phyloP scores from a whole-genome alignment of 176 grass and related monocot genomes.

The Themeda triandra region DNA sequence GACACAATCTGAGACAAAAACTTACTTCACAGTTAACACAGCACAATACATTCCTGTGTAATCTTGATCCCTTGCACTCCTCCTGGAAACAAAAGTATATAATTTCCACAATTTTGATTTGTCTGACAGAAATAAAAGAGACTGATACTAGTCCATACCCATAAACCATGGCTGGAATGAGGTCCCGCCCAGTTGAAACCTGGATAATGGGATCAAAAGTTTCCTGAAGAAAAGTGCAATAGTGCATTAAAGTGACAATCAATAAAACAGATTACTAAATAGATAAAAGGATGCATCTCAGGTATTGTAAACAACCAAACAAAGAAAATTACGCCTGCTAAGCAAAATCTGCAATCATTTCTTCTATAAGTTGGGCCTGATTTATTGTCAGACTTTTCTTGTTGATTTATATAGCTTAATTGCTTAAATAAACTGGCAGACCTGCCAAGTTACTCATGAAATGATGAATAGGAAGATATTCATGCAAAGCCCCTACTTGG shows the following conservation, averaged over 20 bases:
- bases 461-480: not conserved
- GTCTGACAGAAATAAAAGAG: not conserved
- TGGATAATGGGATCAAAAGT: constrained; percentile 94
- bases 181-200: constrained; percentile 65
- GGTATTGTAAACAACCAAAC: constrained; percentile 1
- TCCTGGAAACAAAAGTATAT: constrained; percentile 53
- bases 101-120: not conserved
- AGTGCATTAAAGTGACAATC: not conserved
- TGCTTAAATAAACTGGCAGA: not conserved
- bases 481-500: not conserved
- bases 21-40: constrained; percentile 74
- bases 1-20: not conserved
- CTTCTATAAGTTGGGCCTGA: not conserved
- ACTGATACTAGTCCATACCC: constrained; percentile 48
- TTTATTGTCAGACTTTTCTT: not conserved
- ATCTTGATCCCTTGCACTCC: constrained; percentile 73
- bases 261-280: not conserved
- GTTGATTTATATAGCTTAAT: not conserved
- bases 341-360: not conserved
- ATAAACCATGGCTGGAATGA: constrained; percentile 96
- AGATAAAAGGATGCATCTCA: constrained; percentile 2
- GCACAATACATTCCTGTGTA: constrained; percentile 94
- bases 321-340: not conserved
- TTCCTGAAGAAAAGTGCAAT: constrained; percentile 55
- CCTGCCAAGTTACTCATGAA: constrained; percentile 1